phyloP scores from a whole-genome alignment of 768 basidiomycete species.

The Porphyrellus cyaneotinctus region DNA sequence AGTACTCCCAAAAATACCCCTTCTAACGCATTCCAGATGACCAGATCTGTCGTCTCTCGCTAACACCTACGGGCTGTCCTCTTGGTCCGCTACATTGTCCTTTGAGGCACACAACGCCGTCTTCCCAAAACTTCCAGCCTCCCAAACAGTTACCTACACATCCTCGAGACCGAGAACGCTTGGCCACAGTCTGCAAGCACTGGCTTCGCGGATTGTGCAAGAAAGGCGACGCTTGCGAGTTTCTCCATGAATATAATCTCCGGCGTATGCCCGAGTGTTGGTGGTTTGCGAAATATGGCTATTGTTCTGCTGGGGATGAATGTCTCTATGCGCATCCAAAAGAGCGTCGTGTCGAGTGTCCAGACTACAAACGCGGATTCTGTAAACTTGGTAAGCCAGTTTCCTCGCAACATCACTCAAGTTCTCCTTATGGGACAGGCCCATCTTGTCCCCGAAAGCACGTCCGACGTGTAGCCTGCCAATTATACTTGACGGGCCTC shows the following conservation, averaged over 20 bases:
- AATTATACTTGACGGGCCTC: slow-evolving; percentile 86
- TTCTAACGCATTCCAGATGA: slow-evolving; percentile 54
- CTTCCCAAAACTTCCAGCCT: slow-evolving; percentile 84
- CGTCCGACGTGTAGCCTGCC: slow-evolving; percentile 86
- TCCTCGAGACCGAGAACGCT: slow-evolving; percentile 75
- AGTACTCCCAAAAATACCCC: neutral
- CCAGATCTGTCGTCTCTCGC: slow-evolving; percentile 85
- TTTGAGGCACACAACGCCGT: slow-evolving; percentile 85
- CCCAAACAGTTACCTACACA: slow-evolving; percentile 79
- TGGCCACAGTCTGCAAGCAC: slow-evolving; percentile 96
- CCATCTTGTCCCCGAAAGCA: slow-evolving; percentile 90
- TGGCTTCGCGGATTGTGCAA: slow-evolving; percentile 98
- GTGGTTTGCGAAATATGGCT: slow-evolving; percentile 98
- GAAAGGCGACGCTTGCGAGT: slow-evolving; percentile 97
- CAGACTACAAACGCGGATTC: slow-evolving; percentile 93
- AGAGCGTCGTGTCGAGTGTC: slow-evolving; percentile 87
- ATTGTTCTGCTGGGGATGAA: slow-evolving; percentile 95
- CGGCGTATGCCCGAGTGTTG: slow-evolving; percentile 98
- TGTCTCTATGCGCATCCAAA: slow-evolving; percentile 96
- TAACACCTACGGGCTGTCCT: slow-evolving; percentile 83
- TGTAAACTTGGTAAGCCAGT: slow-evolving; percentile 76
- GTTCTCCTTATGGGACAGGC: slow-evolving; percentile 43
- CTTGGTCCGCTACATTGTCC: slow-evolving; percentile 91
- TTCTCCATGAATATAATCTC: slow-evolving; percentile 97
- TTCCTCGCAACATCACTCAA: slow-evolving; percentile 1